These are phyloP conservation scores for Talaromyces proteolyticus DNA, from an alignment of 495 filamentous ascomycete species.

Conservation along the genomic window DNA sequence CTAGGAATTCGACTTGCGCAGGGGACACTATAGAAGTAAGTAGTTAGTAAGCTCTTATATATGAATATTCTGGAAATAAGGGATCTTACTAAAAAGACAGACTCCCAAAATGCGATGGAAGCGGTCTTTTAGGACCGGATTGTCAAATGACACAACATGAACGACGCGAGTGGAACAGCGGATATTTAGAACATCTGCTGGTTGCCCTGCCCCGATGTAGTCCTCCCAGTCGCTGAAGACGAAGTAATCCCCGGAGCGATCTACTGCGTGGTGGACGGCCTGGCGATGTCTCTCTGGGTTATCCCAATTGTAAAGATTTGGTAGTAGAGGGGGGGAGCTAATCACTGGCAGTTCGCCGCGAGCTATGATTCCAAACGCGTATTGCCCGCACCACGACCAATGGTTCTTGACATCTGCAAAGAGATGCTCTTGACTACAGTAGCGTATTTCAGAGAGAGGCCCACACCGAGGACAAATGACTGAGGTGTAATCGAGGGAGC, in stretches of 20 bases:
- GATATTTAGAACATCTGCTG: slow-evolving; percentile 1
- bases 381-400: slow-evolving; percentile 24
- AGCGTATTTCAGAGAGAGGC: slow-evolving; percentile 31
- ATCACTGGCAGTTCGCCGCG: slow-evolving; percentile 2
- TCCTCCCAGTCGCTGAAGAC: slow-evolving; percentile 27
- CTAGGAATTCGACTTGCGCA: slow-evolving; percentile 15
- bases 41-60: not conserved
- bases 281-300: slow-evolving; percentile 30
- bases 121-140: slow-evolving; percentile 23
- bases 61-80: not conserved
- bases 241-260: slow-evolving; percentile 30
- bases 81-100: slow-evolving; percentile 25
- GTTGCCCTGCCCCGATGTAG: slow-evolving; percentile 6
- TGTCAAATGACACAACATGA: slow-evolving; percentile 13
- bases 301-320: slow-evolving; percentile 20
- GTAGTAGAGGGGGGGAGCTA: slow-evolving; percentile 20
- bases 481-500: slow-evolving; percentile 32
- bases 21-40: slow-evolving; percentile 12
- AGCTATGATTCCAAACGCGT: slow-evolving; percentile 12
- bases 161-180: slow-evolving; percentile 20
- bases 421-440: slow-evolving; percentile 34
- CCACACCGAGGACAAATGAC: slow-evolving; percentile 40
- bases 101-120: slow-evolving; percentile 31
- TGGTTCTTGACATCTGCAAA: slow-evolving; percentile 26
- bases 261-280: slow-evolving; percentile 23